These are phyloP conservation scores for Penicillium sp. DNA, from an alignment of 2,329 filamentous ascomycete species.

Conservation along the genomic window DNA sequence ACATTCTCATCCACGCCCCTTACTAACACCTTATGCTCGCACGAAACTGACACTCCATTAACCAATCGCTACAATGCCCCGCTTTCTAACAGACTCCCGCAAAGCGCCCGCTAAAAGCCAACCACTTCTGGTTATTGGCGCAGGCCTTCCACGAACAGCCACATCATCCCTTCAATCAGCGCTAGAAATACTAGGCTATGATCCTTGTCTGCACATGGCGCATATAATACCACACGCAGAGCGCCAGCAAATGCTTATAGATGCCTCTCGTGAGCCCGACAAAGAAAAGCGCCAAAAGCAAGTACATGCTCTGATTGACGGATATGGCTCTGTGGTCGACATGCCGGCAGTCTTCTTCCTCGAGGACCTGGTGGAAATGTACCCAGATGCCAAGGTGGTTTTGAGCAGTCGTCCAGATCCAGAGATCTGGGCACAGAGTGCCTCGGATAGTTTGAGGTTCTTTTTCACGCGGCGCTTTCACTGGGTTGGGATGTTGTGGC, in stretches of 20 bases:
- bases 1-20: too few relatives aligned
- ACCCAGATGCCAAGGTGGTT: constrained; percentile 6
- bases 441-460: neutral
- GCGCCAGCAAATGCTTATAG: constrained; percentile 3
- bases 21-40: too few relatives aligned
- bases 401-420: constrained; percentile 4
- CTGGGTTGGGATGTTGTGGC: constrained; percentile 1
- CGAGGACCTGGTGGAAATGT: constrained; percentile 11
- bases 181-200: constrained; percentile 7
- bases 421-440: constrained; percentile 7
- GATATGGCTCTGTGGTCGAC: constrained; percentile 6
- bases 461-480: constrained; percentile 1
- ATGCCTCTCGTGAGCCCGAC: constrained; percentile 2
- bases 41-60: too few relatives aligned
- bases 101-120: neutral
- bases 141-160: constrained; percentile 14
- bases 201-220: constrained; percentile 14
- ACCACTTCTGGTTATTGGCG: constrained; percentile 10
- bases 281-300: constrained; percentile 5
- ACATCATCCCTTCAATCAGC: constrained; percentile 17
- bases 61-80: constrained; percentile 1
- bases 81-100: constrained; percentile 10
- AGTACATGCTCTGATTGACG: constrained; percentile 5
- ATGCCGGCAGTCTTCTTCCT: constrained; percentile 12
- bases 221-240: constrained; percentile 10